These are phyloP conservation scores for Olyra latifolia DNA, from an alignment of 176 grass and related monocot genomes.

Conservation along the genomic window DNA sequence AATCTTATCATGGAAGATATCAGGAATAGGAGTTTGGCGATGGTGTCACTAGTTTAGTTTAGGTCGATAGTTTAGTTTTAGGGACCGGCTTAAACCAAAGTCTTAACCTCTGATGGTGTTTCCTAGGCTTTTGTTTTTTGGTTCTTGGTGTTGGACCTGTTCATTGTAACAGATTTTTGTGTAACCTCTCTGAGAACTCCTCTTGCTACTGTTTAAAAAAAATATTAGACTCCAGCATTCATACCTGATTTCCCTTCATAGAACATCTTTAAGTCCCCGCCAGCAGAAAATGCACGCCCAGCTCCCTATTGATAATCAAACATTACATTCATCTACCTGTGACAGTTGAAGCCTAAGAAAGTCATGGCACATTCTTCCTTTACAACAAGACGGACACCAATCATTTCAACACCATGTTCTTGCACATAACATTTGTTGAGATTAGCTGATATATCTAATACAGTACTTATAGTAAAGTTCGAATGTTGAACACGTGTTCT, in stretches of 20 bases:
- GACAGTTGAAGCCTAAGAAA: neutral
- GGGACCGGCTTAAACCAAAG: too few relatives aligned
- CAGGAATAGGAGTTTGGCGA: too few relatives aligned
- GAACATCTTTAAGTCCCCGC: conserved; percentile 98
- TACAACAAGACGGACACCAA: neutral
- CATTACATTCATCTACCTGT: neutral
- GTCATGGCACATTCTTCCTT: neutral
- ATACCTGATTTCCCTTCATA: conserved; percentile 90
- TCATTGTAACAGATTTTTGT: too few relatives aligned
- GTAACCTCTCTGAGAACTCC: too few relatives aligned
- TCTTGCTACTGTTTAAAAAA: too few relatives aligned
- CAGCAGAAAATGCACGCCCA: conserved; percentile 89
- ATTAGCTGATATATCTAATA: neutral
- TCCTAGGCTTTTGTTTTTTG: too few relatives aligned
- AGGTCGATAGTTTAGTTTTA: too few relatives aligned
- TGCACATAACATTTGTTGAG: neutral
- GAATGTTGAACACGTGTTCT: neutral
- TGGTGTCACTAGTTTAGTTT: too few relatives aligned
- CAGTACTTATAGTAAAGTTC: neutral
- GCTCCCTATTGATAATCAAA: conserved; percentile 54
- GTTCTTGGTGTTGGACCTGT: too few relatives aligned
- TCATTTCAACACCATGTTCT: neutral
- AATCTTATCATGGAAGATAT: too few relatives aligned
- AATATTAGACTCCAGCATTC: neutral
- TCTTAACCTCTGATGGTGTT: too few relatives aligned